phyloP scores from a whole-genome alignment of 2,329 filamentous ascomycete genomes.

The Gliomastix tumulicola region DNA sequence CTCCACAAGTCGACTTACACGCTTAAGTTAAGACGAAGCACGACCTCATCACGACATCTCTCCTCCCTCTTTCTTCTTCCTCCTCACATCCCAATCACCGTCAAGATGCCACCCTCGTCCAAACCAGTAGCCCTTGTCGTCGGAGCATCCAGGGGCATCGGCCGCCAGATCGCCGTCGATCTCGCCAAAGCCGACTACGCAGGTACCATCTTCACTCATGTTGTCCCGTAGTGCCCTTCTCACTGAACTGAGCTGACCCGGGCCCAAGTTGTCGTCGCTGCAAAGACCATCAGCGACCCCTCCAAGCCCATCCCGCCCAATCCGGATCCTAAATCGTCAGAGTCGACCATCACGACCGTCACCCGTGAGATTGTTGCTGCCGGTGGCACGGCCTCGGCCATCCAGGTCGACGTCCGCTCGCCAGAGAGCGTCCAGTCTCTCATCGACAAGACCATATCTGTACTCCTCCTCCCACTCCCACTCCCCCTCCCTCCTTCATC shows the following conservation, averaged over 20 bases:
- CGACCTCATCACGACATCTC: neutral
- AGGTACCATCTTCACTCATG: constrained; percentile 50
- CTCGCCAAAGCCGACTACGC: constrained; percentile 64
- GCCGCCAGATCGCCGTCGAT: constrained; percentile 72
- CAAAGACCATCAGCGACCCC: constrained; percentile 66
- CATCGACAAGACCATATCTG: constrained; percentile 47
- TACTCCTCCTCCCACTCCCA: constrained; percentile 1
- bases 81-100: neutral
- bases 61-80: neutral
- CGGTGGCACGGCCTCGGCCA: constrained; percentile 56
- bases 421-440: constrained; percentile 53
- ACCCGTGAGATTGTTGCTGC: constrained; percentile 62
- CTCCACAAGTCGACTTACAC: neutral
- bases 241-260: neutral
- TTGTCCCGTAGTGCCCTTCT: neutral
- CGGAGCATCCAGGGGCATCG: constrained; percentile 74
- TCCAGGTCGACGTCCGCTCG: constrained; percentile 65
- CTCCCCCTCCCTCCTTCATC: neutral
- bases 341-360: constrained; percentile 77
- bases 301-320: constrained; percentile 52
- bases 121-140: constrained; percentile 62
- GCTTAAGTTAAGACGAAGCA: neutral
- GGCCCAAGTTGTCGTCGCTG: constrained; percentile 64
- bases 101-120: neutral
- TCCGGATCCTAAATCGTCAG: constrained; percentile 66